Evolutionary conservation across 768 basidiomycete species (phyloP), one percentile per base, ranked within the genome.

Genomic region (Gyrodon lividus): DNA sequence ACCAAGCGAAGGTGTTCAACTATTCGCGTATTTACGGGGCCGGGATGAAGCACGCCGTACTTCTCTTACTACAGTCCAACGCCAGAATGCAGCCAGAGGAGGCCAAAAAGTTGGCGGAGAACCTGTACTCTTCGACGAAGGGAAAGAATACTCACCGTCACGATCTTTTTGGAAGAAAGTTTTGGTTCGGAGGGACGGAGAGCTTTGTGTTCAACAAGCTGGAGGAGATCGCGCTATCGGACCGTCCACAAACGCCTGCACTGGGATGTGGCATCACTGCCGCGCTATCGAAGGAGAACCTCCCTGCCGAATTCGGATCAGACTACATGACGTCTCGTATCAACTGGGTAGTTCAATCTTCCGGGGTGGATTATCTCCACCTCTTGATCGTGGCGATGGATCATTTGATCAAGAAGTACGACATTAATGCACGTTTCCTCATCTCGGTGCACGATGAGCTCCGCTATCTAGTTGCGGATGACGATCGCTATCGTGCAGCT

Each of bases 281-380:
- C 44, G 96, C 96, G 0, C 77, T 99, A n/a, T 87, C 88, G 24
- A 95, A 91, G 70, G 85, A 89, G 55, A 86, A 92, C 63, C 80
- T 99, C 2, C 88, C 89, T 0, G 81, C 82, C 30, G 81, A 79
- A 51, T 91, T 92, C 54, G 91, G 89, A 12, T 70, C 86, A 0
- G 91, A 95, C 57, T 98, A 91, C 68, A 87, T 98, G 79, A 88
- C 97, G 0, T 97, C 93, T 6, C 83, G 97, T 38, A 95, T 98
- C 73, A 99, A 99, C 64, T 98, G 97, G 97, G 97, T 95, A 43
- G 97, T 98, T 6, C 97, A 98, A 63, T 98, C 95, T 4, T 97
- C 94, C 0, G 97, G 96, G 4, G 96, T 98, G 38, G 97, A 98
- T 69, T 98, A 99, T 65, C 85, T 98, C 8, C 97, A 99, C 63